Evolutionary conservation across 1,139 yeast species (phyloP).

Genomic region (Candida glucosophila): DNA sequence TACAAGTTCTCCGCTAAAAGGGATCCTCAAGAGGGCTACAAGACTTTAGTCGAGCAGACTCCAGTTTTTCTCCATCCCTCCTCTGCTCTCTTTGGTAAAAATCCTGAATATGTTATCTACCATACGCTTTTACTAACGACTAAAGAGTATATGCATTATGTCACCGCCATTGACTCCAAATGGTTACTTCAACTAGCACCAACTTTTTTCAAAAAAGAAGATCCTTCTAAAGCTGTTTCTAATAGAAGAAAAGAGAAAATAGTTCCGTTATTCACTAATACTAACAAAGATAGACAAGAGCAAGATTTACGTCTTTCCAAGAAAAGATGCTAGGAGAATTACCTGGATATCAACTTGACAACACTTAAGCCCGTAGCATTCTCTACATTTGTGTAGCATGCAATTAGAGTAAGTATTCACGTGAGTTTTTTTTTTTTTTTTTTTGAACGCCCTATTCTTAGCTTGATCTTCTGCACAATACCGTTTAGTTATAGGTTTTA

Average conservation of each 20-base stretch:
- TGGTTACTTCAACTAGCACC: conserved; percentile 90
- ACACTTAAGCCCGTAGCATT: too few relatives aligned
- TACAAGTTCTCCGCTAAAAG: conserved; percentile 79
- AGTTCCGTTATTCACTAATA: conserved; percentile 54
- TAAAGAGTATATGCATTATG: conserved; percentile 88
- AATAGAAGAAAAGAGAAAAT: conserved; percentile 40
- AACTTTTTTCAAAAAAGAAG: conserved; percentile 63
- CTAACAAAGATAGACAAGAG: too few relatives aligned
- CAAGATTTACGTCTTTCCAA: too few relatives aligned
- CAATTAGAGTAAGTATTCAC: too few relatives aligned
- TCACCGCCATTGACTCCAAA: conserved; percentile 69
- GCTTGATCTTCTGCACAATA: too few relatives aligned
- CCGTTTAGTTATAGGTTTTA: too few relatives aligned
- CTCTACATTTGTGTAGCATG: too few relatives aligned
- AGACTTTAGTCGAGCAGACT: conserved; percentile 68
- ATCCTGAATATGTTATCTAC: conserved; percentile 73
- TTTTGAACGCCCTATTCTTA: too few relatives aligned
- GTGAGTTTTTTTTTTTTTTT: too few relatives aligned
- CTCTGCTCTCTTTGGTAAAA: conserved; percentile 66
- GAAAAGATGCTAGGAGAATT: too few relatives aligned
- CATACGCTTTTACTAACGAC: conserved; percentile 77
- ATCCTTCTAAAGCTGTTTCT: conserved; percentile 24
- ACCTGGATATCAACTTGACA: too few relatives aligned
- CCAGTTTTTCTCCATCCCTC: conserved; percentile 87
- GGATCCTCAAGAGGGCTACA: conserved; percentile 62